Percentiles rank a stretch among this genome's conserved stretches.
Evolutionary conservation across 108 stramenopile species (phyloP).

Genomic region (Seminavis robusta): DNA sequence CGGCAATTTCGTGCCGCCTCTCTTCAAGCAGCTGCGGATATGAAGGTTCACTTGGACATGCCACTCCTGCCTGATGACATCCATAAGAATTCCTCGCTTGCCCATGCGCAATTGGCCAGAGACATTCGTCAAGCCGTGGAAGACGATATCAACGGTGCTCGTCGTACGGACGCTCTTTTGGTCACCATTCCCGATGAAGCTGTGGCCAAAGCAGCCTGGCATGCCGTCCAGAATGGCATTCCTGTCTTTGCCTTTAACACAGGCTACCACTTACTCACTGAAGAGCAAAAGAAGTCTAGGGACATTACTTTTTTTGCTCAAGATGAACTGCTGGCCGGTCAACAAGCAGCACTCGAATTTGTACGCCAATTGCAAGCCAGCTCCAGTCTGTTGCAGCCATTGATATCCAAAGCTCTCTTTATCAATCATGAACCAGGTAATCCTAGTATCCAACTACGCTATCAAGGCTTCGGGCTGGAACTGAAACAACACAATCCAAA

Average conservation of each 20-base stretch:
- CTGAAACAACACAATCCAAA: too few species aligned
- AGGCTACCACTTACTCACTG: conserved; percentile 2
- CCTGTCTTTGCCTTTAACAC: conserved; percentile 10
- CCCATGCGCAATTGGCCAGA: background rate
- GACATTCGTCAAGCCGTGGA: background rate
- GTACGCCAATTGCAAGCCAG: background rate
- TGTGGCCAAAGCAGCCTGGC: conserved; percentile 4
- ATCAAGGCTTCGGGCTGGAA: background rate
- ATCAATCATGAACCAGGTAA: conserved; percentile 7
- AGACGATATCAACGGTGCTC: background rate
- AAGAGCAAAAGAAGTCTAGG: background rate
- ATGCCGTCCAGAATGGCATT: conserved; percentile 3
- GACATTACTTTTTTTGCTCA: background rate
- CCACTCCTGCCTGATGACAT: too few species aligned
- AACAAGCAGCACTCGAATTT: conserved; percentile 5
- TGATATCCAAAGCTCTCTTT: background rate
- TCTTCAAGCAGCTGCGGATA: conserved; percentile 10
- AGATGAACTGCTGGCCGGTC: conserved; percentile 2
- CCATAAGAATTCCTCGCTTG: background rate
- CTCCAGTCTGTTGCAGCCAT: background rate
- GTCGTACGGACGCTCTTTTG: conserved; percentile 8
- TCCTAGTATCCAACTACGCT: background rate
- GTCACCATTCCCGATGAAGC: conserved; percentile 12
- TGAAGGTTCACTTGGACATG: conserved; percentile 1
- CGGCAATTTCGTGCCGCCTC: conserved; percentile 1